Evolutionary conservation across 192 early-diverging fungal genomes (phyloP).

Genomic region (Coemansia guatemalensis): DNA sequence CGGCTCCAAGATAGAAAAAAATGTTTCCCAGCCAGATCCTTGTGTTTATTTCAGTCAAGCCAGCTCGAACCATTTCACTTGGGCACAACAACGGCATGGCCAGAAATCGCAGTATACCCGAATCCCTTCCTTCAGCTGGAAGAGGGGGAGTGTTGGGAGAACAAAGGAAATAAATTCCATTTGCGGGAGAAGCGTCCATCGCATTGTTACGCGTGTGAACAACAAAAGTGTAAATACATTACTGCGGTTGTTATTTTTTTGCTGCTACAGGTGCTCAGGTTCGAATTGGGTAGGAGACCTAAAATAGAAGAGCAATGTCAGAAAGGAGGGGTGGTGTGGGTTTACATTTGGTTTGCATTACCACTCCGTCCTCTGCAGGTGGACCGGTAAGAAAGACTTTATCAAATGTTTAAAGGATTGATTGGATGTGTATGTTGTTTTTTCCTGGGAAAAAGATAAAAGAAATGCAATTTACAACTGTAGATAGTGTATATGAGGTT

Average conservation of each 20-base stretch:
- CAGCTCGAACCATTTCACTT: background rate
- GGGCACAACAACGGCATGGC: background rate
- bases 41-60: background rate
- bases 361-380: background rate
- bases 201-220: conserved; percentile 6
- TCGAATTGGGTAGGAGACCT: background rate
- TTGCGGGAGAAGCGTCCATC: conserved; percentile 1
- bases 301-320: background rate
- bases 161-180: background rate
- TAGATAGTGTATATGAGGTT: conserved; percentile 1
- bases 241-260: background rate
- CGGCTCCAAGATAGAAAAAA: background rate
- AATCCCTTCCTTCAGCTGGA: background rate
- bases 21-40: background rate
- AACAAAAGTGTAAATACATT: background rate
- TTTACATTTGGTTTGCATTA: background rate
- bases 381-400: background rate
- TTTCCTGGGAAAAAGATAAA: conserved; percentile 6
- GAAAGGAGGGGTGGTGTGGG: background rate
- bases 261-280: background rate
- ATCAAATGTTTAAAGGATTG: background rate
- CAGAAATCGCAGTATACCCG: background rate
- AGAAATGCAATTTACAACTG: conserved; percentile 3
- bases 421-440: background rate
- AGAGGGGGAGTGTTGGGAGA: background rate